Conservation (phyloP, 495 filamentous ascomycete genomes). For the Hamigera avellanea region DNA sequence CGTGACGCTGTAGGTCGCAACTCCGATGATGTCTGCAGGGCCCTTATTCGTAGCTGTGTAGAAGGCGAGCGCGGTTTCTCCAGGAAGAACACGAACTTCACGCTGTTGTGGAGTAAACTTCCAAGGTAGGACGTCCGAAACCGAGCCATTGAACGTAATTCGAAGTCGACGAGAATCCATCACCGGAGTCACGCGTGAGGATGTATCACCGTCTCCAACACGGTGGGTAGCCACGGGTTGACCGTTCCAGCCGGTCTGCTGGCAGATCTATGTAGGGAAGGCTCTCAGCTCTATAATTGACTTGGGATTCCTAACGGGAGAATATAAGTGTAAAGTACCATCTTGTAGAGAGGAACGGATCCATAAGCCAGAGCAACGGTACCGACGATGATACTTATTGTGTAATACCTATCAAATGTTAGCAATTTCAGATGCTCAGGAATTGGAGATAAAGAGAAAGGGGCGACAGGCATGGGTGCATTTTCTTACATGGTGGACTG, state of each 20-base stretch:
- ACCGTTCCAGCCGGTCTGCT: conserved; percentile 90
- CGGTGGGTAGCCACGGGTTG: conserved; percentile 81
- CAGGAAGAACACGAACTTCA: conserved; percentile 88
- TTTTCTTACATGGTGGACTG: conserved; percentile 28
- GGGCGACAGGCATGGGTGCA: too few relatives aligned
- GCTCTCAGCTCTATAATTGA: background rate
- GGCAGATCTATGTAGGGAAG: conserved; percentile 59
- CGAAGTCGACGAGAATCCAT: conserved; percentile 72
- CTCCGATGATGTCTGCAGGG: conserved; percentile 86
- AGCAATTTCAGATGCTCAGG: background rate
- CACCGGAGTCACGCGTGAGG: conserved; percentile 67
- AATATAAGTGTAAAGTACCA: conserved; percentile 42
- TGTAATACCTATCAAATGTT: conserved; percentile 55
- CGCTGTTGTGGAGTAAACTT: conserved; percentile 96
- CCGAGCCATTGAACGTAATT: conserved; percentile 90
- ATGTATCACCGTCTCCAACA: conserved; percentile 48
- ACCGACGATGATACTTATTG: conserved; percentile 73
- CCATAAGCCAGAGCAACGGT: conserved; percentile 91
- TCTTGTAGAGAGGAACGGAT: conserved; percentile 95
- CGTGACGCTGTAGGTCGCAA: conserved; percentile 95
- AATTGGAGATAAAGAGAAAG: too few relatives aligned
- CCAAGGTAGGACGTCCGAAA: conserved; percentile 93
- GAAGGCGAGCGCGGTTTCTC: conserved; percentile 95
- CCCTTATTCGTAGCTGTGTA: conserved; percentile 93
- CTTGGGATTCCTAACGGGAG: background rate